These are phyloP conservation scores for Claviceps sp. DNA, from an alignment of 2,329 filamentous ascomycete genomes.

Conservation along the genomic window DNA sequence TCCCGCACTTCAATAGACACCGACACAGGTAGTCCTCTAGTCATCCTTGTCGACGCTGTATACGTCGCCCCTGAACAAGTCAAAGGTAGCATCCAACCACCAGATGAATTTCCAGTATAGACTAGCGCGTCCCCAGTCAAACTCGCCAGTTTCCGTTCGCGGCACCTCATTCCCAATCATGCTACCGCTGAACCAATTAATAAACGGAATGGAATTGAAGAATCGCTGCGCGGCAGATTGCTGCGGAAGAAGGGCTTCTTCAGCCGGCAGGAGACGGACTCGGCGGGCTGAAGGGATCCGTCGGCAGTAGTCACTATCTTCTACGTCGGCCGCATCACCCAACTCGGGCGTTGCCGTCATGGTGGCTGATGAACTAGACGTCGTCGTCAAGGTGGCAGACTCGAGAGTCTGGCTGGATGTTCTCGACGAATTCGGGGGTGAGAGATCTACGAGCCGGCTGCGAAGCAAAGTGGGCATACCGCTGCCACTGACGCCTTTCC, in stretches of 20 bases:
- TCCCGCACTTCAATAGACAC: neutral
- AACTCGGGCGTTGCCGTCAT: conserved; percentile 22
- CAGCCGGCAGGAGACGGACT: conserved; percentile 51
- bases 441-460: conserved; percentile 25
- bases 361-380: conserved; percentile 30
- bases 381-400: conserved; percentile 35
- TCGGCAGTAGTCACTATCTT: conserved; percentile 37
- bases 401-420: conserved; percentile 45
- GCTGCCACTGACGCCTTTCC: conserved; percentile 14
- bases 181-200: conserved; percentile 57
- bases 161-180: conserved; percentile 69
- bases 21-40: conserved; percentile 14
- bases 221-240: conserved; percentile 51
- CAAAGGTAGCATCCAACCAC: conserved; percentile 45
- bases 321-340: conserved; percentile 16
- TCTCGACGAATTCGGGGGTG: conserved; percentile 29
- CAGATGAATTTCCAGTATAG: conserved; percentile 56
- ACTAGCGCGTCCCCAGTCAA: conserved; percentile 59
- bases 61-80: conserved; percentile 46
- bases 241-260: conserved; percentile 58
- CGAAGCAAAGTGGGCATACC: conserved; percentile 22
- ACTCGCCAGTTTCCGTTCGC: conserved; percentile 56
- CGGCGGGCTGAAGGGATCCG: conserved; percentile 54
- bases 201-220: conserved; percentile 51
- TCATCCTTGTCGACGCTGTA: conserved; percentile 45